These are phyloP conservation scores for Chondrus crispus DNA, from an alignment of 23 red algal species.

Conservation along the genomic window DNA sequence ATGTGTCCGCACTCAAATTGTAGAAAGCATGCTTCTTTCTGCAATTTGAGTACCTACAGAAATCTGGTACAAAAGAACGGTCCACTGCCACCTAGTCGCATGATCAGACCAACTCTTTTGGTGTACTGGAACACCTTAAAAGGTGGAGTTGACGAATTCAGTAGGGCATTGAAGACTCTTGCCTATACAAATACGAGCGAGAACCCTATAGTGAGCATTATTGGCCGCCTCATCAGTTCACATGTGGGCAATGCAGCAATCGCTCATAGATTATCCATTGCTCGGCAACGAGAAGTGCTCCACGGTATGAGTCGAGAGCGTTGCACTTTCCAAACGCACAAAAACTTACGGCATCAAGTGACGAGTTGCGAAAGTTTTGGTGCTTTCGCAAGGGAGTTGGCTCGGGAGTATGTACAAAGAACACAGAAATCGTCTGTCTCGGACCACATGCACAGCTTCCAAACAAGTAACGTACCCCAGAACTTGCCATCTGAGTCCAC, in stretches of 20 bases:
- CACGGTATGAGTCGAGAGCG: background rate
- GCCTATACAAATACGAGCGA: background rate
- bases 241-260: background rate
- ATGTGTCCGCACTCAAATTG: no score
- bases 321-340: background rate
- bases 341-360: background rate
- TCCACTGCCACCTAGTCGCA: background rate
- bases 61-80: background rate
- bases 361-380: background rate
- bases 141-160: background rate
- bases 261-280: background rate
- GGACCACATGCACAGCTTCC: background rate
- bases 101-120: background rate
- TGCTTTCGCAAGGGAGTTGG: background rate
- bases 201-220: slow-evolving; percentile 1
- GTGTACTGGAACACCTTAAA: background rate
- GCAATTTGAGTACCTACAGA: background rate
- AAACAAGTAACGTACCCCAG: background rate
- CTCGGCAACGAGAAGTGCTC: background rate
- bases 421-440: background rate
- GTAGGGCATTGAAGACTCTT: background rate
- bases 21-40: background rate
- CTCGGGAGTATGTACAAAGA: background rate
- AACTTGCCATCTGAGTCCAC: background rate
- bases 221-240: background rate